Conservation (phyloP, 371 early-diverging fungal species). For the Actinomucor elegans region DNA sequence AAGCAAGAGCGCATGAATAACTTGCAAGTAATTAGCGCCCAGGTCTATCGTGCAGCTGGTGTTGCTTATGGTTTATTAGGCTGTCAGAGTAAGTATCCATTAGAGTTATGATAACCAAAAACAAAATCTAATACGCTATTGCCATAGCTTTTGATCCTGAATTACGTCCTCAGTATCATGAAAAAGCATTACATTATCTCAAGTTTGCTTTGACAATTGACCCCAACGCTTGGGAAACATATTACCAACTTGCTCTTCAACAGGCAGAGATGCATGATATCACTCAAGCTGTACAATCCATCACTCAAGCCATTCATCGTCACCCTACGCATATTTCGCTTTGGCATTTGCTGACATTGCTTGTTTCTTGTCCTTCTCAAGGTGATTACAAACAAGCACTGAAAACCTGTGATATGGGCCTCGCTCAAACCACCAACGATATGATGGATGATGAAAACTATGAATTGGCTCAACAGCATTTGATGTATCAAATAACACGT, state of each 20-base stretch:
- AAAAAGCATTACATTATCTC: constrained; percentile 63
- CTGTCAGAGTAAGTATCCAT: constrained; percentile 48
- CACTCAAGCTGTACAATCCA: constrained; percentile 60
- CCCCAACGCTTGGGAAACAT: constrained; percentile 54
- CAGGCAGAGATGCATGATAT: constrained; percentile 82
- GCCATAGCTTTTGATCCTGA: constrained; percentile 62
- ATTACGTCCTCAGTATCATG: constrained; percentile 66
- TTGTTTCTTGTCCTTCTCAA: constrained; percentile 62
- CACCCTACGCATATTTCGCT: constrained; percentile 68
- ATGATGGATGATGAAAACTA: constrained; percentile 3
- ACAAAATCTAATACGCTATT: no score
- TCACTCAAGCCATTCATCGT: constrained; percentile 63
- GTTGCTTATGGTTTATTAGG: constrained; percentile 65
- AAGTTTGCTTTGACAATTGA: constrained; percentile 52
- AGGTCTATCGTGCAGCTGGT: constrained; percentile 60
- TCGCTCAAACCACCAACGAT: constrained; percentile 43
- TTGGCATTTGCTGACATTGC: constrained; percentile 85
- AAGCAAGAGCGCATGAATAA: not conserved
- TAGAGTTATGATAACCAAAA: not conserved
- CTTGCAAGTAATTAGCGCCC: constrained; percentile 20
- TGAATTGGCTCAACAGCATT: constrained; percentile 56
- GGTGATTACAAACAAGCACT: constrained; percentile 56
- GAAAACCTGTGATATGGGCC: constrained; percentile 73
- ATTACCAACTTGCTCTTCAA: constrained; percentile 81
- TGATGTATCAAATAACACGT: constrained; percentile 62